These are phyloP conservation scores for Zygosaccharomyces lentus DNA, from an alignment of 805 yeast genomes.

Conservation along the genomic window DNA sequence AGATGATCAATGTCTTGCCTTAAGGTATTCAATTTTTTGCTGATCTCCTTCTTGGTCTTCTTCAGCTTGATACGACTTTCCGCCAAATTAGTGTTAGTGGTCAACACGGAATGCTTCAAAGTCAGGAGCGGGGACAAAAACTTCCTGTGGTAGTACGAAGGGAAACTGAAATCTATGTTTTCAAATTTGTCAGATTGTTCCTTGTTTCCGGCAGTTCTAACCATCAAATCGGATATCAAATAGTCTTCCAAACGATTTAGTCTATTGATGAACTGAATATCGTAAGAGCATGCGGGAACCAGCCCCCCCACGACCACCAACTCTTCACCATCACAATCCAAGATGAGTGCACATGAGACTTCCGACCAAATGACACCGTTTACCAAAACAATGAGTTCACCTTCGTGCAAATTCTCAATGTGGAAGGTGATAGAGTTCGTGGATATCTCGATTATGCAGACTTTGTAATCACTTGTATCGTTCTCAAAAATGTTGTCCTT, in stretches of 20 bases:
- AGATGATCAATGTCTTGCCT: conserved; percentile 55
- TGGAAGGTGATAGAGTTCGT: conserved; percentile 51
- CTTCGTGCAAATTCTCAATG: conserved; percentile 42
- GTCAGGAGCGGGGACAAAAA: conserved; percentile 59
- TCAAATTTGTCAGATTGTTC: conserved; percentile 18
- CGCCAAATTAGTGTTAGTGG: conserved; percentile 55
- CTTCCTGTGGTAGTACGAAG: conserved; percentile 36
- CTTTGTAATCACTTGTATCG: conserved; percentile 33
- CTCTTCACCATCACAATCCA: conserved; percentile 42
- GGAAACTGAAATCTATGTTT: conserved; percentile 32
- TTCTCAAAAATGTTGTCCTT: conserved; percentile 30
- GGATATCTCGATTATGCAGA: conserved; percentile 47
- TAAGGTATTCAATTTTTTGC: conserved; percentile 47
- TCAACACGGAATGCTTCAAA: conserved; percentile 57
- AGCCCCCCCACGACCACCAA: conserved; percentile 59
- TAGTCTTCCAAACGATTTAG: conserved; percentile 34
- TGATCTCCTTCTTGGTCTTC: conserved; percentile 53
- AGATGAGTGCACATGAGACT: conserved; percentile 44
- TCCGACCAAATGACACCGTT: conserved; percentile 71
- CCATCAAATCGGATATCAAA: conserved; percentile 38
- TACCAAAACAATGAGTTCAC: conserved; percentile 45
- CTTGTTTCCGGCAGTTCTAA: conserved; percentile 34
- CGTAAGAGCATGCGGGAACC: conserved; percentile 61
- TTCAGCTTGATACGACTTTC: conserved; percentile 56
- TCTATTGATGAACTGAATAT: conserved; percentile 44